Percentiles rank a stretch among this genome's conserved stretches.
phyloP scores from a whole-genome alignment of 208 protist species.

The Trypanosoma scelopori region DNA sequence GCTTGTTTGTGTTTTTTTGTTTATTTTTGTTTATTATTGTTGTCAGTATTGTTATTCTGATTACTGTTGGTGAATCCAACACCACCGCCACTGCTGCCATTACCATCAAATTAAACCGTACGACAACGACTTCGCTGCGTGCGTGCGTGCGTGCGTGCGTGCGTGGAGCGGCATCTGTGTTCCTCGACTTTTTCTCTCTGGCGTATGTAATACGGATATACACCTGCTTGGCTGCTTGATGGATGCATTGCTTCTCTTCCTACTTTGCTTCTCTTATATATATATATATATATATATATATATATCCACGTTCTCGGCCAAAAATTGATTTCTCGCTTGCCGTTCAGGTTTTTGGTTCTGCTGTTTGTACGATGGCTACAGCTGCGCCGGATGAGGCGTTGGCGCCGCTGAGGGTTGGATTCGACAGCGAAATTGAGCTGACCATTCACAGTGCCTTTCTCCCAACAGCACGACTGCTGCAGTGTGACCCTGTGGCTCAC shows the following conservation, averaged over 20 bases:
- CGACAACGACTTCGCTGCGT: too few relatives aligned
- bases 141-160: too few relatives aligned
- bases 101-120: too few relatives aligned
- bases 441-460: conserved; percentile 77
- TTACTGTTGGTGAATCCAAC: too few relatives aligned
- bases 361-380: conserved; percentile 13
- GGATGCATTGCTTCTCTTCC: conserved; percentile 4
- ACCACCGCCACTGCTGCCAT: too few relatives aligned
- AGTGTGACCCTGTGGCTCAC: conserved; percentile 70
- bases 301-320: not conserved
- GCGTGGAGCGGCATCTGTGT: too few relatives aligned
- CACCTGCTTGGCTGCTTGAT: not conserved
- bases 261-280: conserved; percentile 23
- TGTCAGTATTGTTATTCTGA: too few relatives aligned
- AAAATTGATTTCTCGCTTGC: conserved; percentile 5
- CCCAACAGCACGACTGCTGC: conserved; percentile 62
- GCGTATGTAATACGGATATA: not conserved
- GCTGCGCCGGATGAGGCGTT: not conserved
- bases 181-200: conserved; percentile 6
- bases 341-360: conserved; percentile 6
- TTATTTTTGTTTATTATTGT: too few relatives aligned
- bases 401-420: conserved; percentile 52
- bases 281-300: too few relatives aligned
- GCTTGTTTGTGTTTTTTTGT: too few relatives aligned
- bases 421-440: conserved; percentile 68